These are phyloP conservation scores for Annulohypoxylon moriforme DNA, from an alignment of 495 filamentous ascomycete genomes.

Conservation along the genomic window DNA sequence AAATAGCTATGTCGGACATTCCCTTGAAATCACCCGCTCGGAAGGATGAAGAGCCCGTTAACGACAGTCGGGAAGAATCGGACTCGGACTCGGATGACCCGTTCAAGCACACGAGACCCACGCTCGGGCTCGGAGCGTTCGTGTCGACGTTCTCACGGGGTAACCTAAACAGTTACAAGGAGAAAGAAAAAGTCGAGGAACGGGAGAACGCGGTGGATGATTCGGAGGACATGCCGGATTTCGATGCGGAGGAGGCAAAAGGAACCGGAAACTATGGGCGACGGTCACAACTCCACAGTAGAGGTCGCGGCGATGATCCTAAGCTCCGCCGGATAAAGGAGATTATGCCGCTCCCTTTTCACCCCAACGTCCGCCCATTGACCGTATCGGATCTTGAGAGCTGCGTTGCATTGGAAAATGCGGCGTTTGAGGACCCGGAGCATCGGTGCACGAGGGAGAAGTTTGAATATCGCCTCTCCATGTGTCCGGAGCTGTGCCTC, in stretches of 20 bases:
- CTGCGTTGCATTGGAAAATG: conserved; percentile 79
- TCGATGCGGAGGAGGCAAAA: conserved; percentile 23
- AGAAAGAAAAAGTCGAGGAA: not conserved
- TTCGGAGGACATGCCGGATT: conserved; percentile 36
- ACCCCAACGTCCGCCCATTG: conserved; percentile 76
- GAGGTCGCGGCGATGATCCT: not conserved
- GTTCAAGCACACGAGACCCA: not conserved
- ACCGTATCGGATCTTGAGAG: conserved; percentile 79
- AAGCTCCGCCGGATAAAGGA: conserved; percentile 18
- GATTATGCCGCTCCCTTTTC: conserved; percentile 50
- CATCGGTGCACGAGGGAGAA: conserved; percentile 84
- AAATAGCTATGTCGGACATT: not conserved
- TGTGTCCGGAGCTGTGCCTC: conserved; percentile 81
- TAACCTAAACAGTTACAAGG: not conserved
- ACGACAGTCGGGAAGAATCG: not conserved
- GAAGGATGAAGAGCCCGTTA: not conserved
- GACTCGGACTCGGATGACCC: not conserved
- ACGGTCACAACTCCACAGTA: not conserved
- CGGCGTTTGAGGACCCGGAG: conserved; percentile 72
- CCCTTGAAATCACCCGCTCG: not conserved
- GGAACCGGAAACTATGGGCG: conserved; percentile 21
- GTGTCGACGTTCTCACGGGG: not conserved
- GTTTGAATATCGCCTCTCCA: conserved; percentile 84
- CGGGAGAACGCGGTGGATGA: conserved; percentile 40
- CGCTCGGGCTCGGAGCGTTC: not conserved